These are phyloP conservation scores for Nothophytophthora sp. DNA, from an alignment of 352 stramenopile genomes.

Conservation along the genomic window DNA sequence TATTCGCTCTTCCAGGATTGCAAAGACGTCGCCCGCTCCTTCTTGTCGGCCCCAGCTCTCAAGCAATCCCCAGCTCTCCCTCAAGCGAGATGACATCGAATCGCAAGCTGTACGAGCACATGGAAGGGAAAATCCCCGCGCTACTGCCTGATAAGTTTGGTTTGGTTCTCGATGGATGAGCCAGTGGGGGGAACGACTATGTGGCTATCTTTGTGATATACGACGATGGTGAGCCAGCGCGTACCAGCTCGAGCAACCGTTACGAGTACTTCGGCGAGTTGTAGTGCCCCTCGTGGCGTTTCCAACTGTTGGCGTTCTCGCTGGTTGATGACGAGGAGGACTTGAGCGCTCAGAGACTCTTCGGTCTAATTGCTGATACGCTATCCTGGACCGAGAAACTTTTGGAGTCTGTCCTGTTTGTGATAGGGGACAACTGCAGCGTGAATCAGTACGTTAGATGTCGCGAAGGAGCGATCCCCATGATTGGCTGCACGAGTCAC, in stretches of 20 bases:
- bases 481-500: conserved; percentile 19
- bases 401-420: conserved; percentile 10
- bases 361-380: conserved; percentile 14
- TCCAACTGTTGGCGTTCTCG: conserved; percentile 5
- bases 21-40: too few species aligned
- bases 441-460: conserved; percentile 17
- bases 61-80: too few species aligned
- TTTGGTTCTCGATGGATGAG: conserved; percentile 6
- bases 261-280: neutral
- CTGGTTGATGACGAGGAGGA: conserved; percentile 10
- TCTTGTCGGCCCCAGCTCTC: too few species aligned
- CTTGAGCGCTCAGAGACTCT: conserved; percentile 7
- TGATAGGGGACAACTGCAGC: conserved; percentile 13
- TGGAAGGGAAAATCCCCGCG: too few species aligned
- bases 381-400: conserved; percentile 6
- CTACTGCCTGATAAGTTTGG: conserved; percentile 3
- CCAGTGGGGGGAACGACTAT: neutral
- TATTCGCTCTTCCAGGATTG: too few species aligned
- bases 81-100: too few species aligned
- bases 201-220: neutral
- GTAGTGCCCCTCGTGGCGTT: neutral
- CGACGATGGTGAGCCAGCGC: neutral
- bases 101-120: too few species aligned
- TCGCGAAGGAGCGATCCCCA: neutral
- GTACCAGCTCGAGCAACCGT: neutral